Percentiles rank a stretch among this genome's conserved stretches.
Evolutionary conservation across 371 early-diverging fungal genomes (phyloP).

Genomic region (Mortierella sp.): DNA sequence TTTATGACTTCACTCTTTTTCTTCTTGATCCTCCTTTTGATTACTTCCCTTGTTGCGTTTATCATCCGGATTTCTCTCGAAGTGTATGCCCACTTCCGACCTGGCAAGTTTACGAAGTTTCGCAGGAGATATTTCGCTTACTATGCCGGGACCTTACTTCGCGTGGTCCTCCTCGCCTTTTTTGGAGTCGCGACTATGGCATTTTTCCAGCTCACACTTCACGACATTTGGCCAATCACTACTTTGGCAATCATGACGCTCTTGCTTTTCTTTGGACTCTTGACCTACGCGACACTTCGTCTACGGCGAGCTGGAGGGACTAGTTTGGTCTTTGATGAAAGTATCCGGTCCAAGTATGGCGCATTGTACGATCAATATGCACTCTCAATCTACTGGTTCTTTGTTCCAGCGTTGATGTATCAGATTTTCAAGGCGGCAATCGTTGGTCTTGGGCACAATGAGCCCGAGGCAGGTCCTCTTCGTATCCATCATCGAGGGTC

Average conservation of each 20-base stretch:
- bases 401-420: constrained; percentile 43
- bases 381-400: constrained; percentile 49
- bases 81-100: constrained; percentile 24
- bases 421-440: constrained; percentile 43
- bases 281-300: constrained; percentile 23
- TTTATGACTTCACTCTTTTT: constrained; percentile 47
- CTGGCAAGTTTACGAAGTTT: constrained; percentile 44
- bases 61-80: constrained; percentile 26
- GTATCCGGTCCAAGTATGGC: constrained; percentile 48
- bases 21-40: constrained; percentile 26
- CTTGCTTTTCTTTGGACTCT: constrained; percentile 27
- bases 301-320: constrained; percentile 46
- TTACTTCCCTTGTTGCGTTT: constrained; percentile 28
- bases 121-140: constrained; percentile 39
- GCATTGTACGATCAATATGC: constrained; percentile 50
- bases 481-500: constrained; percentile 10
- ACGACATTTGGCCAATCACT: constrained; percentile 36
- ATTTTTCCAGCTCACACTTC: constrained; percentile 48
- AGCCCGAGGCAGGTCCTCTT: background rate
- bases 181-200: constrained; percentile 51
- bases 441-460: constrained; percentile 36
- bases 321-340: constrained; percentile 45
- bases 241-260: constrained; percentile 38
- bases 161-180: constrained; percentile 37
- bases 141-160: constrained; percentile 43